These are phyloP conservation scores for Epichloe gansuensis DNA, from an alignment of 2,329 filamentous ascomycete species.

Conservation along the genomic window DNA sequence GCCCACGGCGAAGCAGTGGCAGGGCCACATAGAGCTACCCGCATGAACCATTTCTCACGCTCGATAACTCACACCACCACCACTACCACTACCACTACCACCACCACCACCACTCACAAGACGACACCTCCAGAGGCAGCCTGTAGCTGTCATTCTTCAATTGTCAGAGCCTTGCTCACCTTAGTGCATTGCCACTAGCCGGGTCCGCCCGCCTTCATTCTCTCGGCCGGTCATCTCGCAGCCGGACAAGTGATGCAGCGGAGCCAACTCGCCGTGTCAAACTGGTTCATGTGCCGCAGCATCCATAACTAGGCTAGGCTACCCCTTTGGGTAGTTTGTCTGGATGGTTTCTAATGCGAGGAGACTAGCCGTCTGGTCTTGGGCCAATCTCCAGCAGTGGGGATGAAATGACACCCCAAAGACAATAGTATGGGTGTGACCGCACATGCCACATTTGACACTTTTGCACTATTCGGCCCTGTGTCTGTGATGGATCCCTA, in stretches of 20 bases:
- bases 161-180: no score
- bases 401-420: not conserved
- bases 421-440: not conserved
- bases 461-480: not conserved
- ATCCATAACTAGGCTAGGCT: not conserved
- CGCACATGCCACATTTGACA: not conserved
- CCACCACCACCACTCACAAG: not conserved
- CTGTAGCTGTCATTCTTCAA: no score
- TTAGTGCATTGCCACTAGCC: not conserved
- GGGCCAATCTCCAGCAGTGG: no score
- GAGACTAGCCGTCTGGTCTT: not conserved
- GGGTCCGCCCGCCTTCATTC: not conserved
- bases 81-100: not conserved
- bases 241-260: not conserved
- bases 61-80: not conserved
- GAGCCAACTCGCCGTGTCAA: not conserved
- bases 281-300: not conserved
- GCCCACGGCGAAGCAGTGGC: not conserved
- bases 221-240: not conserved
- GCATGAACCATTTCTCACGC: slow-evolving; percentile 2
- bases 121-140: not conserved
- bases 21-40: not conserved
- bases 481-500: not conserved
- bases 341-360: not conserved
- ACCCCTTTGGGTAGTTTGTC: not conserved